phyloP scores from a whole-genome alignment of 768 basidiomycete species.

The Hygrophorus pudorinus region DNA sequence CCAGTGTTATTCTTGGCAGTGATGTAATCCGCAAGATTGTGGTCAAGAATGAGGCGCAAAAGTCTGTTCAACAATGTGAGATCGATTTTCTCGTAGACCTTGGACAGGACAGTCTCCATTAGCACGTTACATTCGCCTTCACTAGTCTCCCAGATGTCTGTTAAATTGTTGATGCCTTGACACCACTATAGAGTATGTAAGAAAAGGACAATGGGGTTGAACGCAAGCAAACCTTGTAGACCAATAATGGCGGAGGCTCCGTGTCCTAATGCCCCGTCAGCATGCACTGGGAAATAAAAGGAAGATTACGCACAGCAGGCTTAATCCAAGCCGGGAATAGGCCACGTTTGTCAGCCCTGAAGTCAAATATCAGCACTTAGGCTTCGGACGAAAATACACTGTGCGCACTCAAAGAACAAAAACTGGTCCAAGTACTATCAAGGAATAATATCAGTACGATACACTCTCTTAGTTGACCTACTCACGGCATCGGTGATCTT shows the following conservation, averaged over 20 bases:
- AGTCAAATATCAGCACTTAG: not conserved
- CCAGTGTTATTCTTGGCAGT: slow-evolving; percentile 97
- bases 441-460: slow-evolving; percentile 3
- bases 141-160: slow-evolving; percentile 96
- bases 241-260: slow-evolving; percentile 91
- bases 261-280: slow-evolving; percentile 46
- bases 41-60: slow-evolving; percentile 91
- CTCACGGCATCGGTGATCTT: slow-evolving; percentile 97
- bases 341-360: slow-evolving; percentile 86
- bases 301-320: slow-evolving; percentile 48
- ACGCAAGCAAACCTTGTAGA: slow-evolving; percentile 61
- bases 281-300: not conserved
- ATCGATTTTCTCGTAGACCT: slow-evolving; percentile 99
- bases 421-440: slow-evolving; percentile 89
- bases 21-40: slow-evolving; percentile 98
- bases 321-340: slow-evolving; percentile 99
- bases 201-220: not conserved
- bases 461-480: slow-evolving; percentile 9
- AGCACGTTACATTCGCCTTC: slow-evolving; percentile 98
- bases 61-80: slow-evolving; percentile 92
- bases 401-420: slow-evolving; percentile 80
- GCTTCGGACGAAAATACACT: not conserved
- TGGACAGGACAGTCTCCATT: slow-evolving; percentile 97
- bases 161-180: slow-evolving; percentile 98
- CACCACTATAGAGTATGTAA: slow-evolving; percentile 55